Evolutionary conservation across 768 basidiomycete genomes (phyloP), one percentile per base, ranked within the genome.

Genomic region (Podaxis sp.): DNA sequence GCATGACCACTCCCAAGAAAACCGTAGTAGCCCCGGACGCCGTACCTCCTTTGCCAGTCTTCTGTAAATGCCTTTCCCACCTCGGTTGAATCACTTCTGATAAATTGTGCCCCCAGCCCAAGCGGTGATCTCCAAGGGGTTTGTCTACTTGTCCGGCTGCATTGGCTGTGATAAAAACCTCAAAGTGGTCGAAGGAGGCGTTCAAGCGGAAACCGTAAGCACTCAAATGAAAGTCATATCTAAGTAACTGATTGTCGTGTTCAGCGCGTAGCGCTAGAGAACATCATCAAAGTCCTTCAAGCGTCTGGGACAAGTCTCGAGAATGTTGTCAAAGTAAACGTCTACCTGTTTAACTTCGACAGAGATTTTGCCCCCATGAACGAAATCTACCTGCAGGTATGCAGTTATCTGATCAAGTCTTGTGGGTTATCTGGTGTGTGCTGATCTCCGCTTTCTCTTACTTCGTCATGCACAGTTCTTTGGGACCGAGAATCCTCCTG

Each of bases 401-500:
- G 44, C 28, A 30, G 22, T 13, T 15, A 51, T 26, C 26, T 12
- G 49, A 13, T 51, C 26, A 22, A 22, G 4, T 22, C 11, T 22
- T 8, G n/a, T n/a, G 46, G 9, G 8, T 12, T 49, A 42, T 46
- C 49, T 40, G 36, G 11, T 13, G 63, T 61, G n/a, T 24, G 55
- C 13, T 56, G 33, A 39, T 15, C 28, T 48, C 54, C 46, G 5
- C 7, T 11, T 11, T 58, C 13, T 13, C 51, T 11, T 38, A 19
- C 63, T 42, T 40, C 28, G 3, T 19, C 15, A 19, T 38, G 17
- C 30, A 5, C 53, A 87, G 85, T 85, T 82, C 68, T 85, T 86
- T 63, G 69, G 76, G 22, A 70, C 70, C 57, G 72, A 73, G 12
- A 75, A 71, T 22, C 73, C 83, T 64, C 87, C 85, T 13, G 84